Evolutionary conservation across 495 filamentous ascomycete genomes (phyloP).

Genomic region (Trichoderma gamsii): DNA sequence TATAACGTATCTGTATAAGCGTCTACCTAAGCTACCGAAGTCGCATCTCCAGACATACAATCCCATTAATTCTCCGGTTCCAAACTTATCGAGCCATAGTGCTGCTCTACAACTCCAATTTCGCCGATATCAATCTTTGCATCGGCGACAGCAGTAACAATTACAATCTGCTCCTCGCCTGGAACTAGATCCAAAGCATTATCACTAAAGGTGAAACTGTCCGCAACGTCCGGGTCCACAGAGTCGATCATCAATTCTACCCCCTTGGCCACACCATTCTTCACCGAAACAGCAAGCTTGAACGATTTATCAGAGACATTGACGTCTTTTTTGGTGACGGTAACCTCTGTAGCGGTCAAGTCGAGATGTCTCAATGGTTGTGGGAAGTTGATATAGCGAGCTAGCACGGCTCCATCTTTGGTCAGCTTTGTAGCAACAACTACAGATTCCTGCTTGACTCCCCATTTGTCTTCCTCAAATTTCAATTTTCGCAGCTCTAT

Average conservation of each 20-base stretch:
- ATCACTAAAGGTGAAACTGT: neutral
- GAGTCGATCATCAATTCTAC: neutral
- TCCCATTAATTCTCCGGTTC: neutral
- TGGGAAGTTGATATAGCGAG: conserved; percentile 67
- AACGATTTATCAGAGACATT: neutral
- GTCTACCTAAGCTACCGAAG: no score
- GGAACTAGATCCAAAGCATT: conserved; percentile 6
- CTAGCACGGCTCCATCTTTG: conserved; percentile 37
- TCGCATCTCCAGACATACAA: neutral
- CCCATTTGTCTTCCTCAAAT: neutral
- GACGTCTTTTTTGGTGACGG: neutral
- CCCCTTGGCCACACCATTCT: neutral
- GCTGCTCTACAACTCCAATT: neutral
- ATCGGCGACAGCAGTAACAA: neutral
- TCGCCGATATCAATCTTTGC: neutral
- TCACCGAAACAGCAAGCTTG: neutral
- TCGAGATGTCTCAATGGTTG: conserved; percentile 76
- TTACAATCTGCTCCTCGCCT: neutral
- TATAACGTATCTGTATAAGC: no score
- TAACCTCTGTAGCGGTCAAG: conserved; percentile 28
- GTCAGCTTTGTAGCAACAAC: conserved; percentile 10
- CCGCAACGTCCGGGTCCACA: neutral
- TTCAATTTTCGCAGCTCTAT: neutral
- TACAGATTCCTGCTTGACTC: conserved; percentile 29
- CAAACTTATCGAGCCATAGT: neutral